These are phyloP conservation scores for Amanita molliuscula DNA, from an alignment of 768 basidiomycete species.

Conservation along the genomic window DNA sequence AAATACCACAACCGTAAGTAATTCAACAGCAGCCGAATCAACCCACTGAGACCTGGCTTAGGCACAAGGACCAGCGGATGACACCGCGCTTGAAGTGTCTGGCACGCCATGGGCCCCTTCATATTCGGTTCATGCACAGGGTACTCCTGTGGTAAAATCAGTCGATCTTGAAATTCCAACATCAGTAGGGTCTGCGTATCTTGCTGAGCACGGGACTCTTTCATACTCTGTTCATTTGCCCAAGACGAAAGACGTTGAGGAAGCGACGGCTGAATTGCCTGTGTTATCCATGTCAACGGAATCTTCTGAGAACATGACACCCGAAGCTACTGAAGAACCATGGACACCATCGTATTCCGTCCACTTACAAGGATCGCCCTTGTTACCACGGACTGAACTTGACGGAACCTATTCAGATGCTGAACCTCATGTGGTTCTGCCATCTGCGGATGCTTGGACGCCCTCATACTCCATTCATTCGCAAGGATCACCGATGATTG, in stretches of 20 bases:
- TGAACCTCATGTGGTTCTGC: neutral
- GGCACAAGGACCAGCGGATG: neutral
- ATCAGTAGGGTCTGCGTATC: neutral
- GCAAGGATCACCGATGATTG: slow-evolving; percentile 10
- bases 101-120: neutral
- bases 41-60: neutral
- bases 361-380: slow-evolving; percentile 11
- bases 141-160: neutral
- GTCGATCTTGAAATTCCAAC: neutral
- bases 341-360: slow-evolving; percentile 19
- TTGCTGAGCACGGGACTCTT: too few species aligned
- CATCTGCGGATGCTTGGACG: slow-evolving; percentile 10
- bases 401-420: neutral
- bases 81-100: neutral
- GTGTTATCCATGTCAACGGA: neutral
- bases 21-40: too few species aligned
- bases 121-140: neutral
- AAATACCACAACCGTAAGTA: too few species aligned
- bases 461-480: slow-evolving; percentile 15
- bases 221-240: too few species aligned
- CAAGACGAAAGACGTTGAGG: neutral
- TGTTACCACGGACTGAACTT: neutral
- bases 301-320: neutral
- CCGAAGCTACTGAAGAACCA: neutral
- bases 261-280: neutral